These are phyloP conservation scores for Penicillium rolfsii DNA, from an alignment of 2,329 filamentous ascomycete species.

Conservation along the genomic window DNA sequence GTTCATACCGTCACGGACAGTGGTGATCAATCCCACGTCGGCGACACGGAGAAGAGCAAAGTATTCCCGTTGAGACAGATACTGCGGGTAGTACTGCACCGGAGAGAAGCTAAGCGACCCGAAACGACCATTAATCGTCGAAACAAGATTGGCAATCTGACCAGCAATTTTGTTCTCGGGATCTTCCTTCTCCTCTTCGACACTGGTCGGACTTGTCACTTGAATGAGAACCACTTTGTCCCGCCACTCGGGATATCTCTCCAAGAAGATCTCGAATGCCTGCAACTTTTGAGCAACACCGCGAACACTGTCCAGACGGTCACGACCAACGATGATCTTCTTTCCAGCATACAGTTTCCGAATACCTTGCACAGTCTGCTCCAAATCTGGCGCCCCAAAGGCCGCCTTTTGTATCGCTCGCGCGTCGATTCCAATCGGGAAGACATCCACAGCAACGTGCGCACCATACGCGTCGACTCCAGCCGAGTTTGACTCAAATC, in stretches of 20 bases:
- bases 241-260: slow-evolving; percentile 87
- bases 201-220: slow-evolving; percentile 83
- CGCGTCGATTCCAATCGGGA: slow-evolving; percentile 94
- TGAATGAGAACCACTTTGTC: slow-evolving; percentile 93
- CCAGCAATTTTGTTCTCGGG: slow-evolving; percentile 79
- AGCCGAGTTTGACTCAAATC: slow-evolving; percentile 82
- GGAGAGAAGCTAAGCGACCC: slow-evolving; percentile 87
- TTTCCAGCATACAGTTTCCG: slow-evolving; percentile 81
- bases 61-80: slow-evolving; percentile 86
- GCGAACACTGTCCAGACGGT: slow-evolving; percentile 88
- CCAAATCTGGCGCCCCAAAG: slow-evolving; percentile 70
- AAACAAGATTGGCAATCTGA: slow-evolving; percentile 87
- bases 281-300: slow-evolving; percentile 96
- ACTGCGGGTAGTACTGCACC: slow-evolving; percentile 93
- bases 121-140: slow-evolving; percentile 87
- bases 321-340: slow-evolving; percentile 92
- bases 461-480: slow-evolving; percentile 88
- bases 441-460: slow-evolving; percentile 87
- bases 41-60: slow-evolving; percentile 89
- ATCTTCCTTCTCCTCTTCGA: slow-evolving; percentile 77
- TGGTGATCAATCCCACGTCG: slow-evolving; percentile 92
- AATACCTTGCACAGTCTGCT: slow-evolving; percentile 72
- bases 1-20: slow-evolving; percentile 96
- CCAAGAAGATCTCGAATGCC: slow-evolving; percentile 89
- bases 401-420: slow-evolving; percentile 74